Evolutionary conservation across 2,329 filamentous ascomycete genomes (phyloP).

Genomic region (Penicillium sp.): DNA sequence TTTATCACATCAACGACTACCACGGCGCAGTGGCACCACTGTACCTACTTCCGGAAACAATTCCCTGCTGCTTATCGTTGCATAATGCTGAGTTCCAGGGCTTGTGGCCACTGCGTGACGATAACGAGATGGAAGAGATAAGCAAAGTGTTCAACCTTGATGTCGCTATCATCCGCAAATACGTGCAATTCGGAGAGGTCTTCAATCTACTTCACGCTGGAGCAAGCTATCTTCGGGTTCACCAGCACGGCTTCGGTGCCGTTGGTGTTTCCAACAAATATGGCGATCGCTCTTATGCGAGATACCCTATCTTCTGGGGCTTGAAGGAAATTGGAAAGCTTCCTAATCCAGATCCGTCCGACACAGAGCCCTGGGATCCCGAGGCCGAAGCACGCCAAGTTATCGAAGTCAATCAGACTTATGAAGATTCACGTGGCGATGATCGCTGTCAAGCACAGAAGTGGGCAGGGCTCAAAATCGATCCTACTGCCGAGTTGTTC

Average conservation of each 20-base stretch:
- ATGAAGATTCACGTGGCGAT: constrained; percentile 56
- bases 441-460: constrained; percentile 67
- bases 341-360: constrained; percentile 67
- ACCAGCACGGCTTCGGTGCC: constrained; percentile 68
- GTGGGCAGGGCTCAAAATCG: constrained; percentile 66
- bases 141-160: constrained; percentile 67
- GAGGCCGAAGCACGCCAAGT: constrained; percentile 46
- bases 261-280: constrained; percentile 72
- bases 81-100: constrained; percentile 72
- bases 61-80: constrained; percentile 65
- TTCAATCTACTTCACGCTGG: constrained; percentile 69
- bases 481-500: constrained; percentile 65
- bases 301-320: constrained; percentile 71
- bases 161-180: constrained; percentile 58
- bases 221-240: constrained; percentile 65
- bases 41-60: constrained; percentile 63
- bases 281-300: constrained; percentile 66
- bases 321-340: constrained; percentile 63
- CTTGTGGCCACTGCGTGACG: constrained; percentile 66
- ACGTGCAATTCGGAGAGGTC: constrained; percentile 69
- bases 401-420: constrained; percentile 55
- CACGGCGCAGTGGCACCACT: constrained; percentile 65
- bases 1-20: constrained; percentile 69
- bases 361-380: constrained; percentile 61
- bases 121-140: constrained; percentile 63